These are phyloP conservation scores for Saccharomyces pastorianus DNA, from an alignment of 1,139 yeast species.

Conservation along the genomic window DNA sequence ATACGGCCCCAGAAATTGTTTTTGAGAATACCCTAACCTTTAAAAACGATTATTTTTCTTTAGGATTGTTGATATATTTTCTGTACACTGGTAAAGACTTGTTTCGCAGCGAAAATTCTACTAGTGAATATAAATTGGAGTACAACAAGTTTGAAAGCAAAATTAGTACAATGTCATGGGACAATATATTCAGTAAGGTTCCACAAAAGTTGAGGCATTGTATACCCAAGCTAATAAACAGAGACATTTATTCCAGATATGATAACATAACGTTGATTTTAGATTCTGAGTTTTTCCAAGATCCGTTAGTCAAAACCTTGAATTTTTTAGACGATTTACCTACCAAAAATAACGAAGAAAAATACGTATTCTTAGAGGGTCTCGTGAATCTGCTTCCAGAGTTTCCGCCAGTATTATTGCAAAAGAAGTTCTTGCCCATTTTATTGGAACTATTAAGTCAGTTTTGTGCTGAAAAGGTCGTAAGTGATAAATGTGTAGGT, in stretches of 20 bases:
- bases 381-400: conserved; percentile 50
- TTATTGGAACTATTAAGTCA: conserved; percentile 40
- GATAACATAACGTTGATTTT: conserved; percentile 28
- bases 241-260: conserved; percentile 30
- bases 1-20: conserved; percentile 67
- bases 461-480: conserved; percentile 23
- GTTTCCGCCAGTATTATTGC: conserved; percentile 63
- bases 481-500: conserved; percentile 45
- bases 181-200: conserved; percentile 42
- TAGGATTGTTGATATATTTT: conserved; percentile 66
- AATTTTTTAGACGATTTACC: conserved; percentile 78
- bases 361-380: conserved; percentile 59
- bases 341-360: conserved; percentile 63
- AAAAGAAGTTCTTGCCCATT: conserved; percentile 69
- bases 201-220: conserved; percentile 35
- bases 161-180: conserved; percentile 39
- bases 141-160: conserved; percentile 37
- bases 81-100: conserved; percentile 45
- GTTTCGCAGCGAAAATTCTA: conserved; percentile 43
- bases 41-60: conserved; percentile 74
- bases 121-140: conserved; percentile 43
- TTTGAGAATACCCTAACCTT: conserved; percentile 52
- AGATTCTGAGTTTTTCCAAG: conserved; percentile 40
- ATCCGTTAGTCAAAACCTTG: conserved; percentile 74
- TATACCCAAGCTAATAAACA: conserved; percentile 37